Evolutionary conservation across 768 basidiomycete species (phyloP), one percentile per base, ranked within the genome.

Genomic region (Boletellus sp.): DNA sequence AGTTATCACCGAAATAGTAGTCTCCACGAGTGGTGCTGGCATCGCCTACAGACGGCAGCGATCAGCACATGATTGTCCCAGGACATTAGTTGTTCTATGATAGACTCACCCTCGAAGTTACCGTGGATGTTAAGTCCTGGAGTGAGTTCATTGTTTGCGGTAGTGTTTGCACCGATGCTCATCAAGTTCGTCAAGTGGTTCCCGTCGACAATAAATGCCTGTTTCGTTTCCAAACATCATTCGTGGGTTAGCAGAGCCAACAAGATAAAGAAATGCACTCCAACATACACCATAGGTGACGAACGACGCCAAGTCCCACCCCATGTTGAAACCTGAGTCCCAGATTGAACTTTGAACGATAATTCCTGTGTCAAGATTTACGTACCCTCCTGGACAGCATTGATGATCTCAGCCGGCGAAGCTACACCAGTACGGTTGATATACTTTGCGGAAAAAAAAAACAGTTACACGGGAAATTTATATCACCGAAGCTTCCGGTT

Each of bases 101-200:
- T 33, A 16, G 4, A 6, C 3, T 38, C 31, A 48, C 62, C 62
- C 54, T 63, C 62, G 38, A 62, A 59, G 26, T 59, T 64, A 3
- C 62, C 54, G 16, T 65, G 62, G 28, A 51, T 53, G 32, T 50
- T 64, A 0, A 63, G 45, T 17, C 62, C 62, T 0, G 59, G 59
- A 31, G 52, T 53, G 42, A 54, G 31, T 24, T 50, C 17, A 38
- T 16, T 28, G 0, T 54, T 26, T 11, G 43, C 50, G 8, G 62
- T 63, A 11, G 51, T 47, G 16, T 63, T 63, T 43, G 54, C 54
- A 40, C 59, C 61, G n/a, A 62, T 62, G 39, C 47, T 52, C 62
- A 62, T 62, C 53, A 64, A 50, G 23, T 62, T 62, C 15, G 61
- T 63, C 50, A 63, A 40, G 19, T 61, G 62, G n/a, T 64, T 63